A percentile compares a stretch with the other conserved stretches of the same genome.
Evolutionary conservation across 331 rosid genomes (phyloP).

Genomic region (Prunus yedoensis): DNA sequence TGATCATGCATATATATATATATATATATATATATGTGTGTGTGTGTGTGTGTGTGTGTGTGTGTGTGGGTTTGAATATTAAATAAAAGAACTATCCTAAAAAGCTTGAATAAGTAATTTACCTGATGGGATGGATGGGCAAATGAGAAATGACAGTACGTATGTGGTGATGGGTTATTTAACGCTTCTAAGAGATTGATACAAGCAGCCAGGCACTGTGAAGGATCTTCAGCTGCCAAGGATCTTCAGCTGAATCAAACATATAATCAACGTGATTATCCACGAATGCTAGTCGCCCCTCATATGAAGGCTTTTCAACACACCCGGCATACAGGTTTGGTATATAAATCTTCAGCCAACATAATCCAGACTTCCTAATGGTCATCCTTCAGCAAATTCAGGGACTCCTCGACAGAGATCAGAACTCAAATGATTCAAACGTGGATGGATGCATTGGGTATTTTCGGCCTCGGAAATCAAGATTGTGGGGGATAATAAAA

Average conservation of each 20-base stretch:
- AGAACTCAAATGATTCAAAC: too few species aligned
- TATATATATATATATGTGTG: too few species aligned
- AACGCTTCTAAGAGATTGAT: slow-evolving; percentile 73
- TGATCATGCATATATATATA: background rate
- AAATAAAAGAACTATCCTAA: too few species aligned
- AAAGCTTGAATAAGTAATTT: slow-evolving; percentile 8
- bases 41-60: too few species aligned
- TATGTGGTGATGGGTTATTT: slow-evolving; percentile 65
- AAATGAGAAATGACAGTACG: too few species aligned
- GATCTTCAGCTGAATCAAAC: slow-evolving; percentile 55
- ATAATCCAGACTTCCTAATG: slow-evolving; percentile 63
- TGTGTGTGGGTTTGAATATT: too few species aligned
- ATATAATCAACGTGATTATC: slow-evolving; percentile 29
- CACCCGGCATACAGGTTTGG: slow-evolving; percentile 70
- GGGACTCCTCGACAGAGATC: slow-evolving; percentile 64
- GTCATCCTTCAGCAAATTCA: slow-evolving; percentile 76
- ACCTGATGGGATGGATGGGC: slow-evolving; percentile 64
- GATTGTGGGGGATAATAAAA: slow-evolving; percentile 82
- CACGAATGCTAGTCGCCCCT: too few species aligned
- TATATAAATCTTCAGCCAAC: slow-evolving; percentile 78
- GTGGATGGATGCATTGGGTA: slow-evolving; percentile 66
- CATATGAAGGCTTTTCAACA: too few species aligned
- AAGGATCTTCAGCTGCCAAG: slow-evolving; percentile 67
- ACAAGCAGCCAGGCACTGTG: slow-evolving; percentile 82
- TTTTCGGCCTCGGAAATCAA: slow-evolving; percentile 89